Base-by-base conservation (phyloP, 2,329 filamentous ascomycete genomes). In the Lachnellula willkommii region DNA sequence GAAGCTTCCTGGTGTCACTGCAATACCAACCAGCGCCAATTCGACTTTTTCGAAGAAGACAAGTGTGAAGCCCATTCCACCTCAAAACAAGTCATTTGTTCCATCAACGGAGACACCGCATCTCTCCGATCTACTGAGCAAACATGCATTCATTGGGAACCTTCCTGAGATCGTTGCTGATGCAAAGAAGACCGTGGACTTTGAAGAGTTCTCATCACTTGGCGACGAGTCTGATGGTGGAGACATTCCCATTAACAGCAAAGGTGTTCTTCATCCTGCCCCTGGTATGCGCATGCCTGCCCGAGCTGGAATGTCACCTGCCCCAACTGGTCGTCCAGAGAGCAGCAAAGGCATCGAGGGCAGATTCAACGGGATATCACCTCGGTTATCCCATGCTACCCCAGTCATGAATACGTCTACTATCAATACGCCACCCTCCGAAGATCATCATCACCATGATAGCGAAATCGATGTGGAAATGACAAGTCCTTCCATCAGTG, bases 81-180 rank as follows among this genome's bases (percentile, higher is more conserved):
- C 46, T 54, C 49, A 54, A 47, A 59, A 57, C n/a, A 63, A 69
- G 6, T 59, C 51, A 42, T 83, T 84, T 65, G 73, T 78, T 53
- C 77, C 77, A 50, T 82, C 83, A 11, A 69, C 78, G 6, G 78
- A 82, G 36, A 81, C 83, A 15, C 88, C 88, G 14, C 79, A 88
- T 70, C 75, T 92, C 20, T 89, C 87, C 32, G 79, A 79, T 42
- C 71, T 89, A 47, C 76, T 90, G 72, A 76, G 82, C 63, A 78
- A 74, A 60, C 80, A 78, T 66, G 85, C 85, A 36, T 80, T 87
- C 63, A 73, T 75, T 57, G 77, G 83, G 51, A 79, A 89, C 65
- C 76, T 81, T 65, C 87, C 75, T 55, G 82, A 80, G 72, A 79
- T 79, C 62, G 83, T 87, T 50, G 73, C 73, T 52, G 82, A 85